Evolutionary conservation across 352 stramenopile species (phyloP).

Genomic region (Globisporangium rhizosaccharum): DNA sequence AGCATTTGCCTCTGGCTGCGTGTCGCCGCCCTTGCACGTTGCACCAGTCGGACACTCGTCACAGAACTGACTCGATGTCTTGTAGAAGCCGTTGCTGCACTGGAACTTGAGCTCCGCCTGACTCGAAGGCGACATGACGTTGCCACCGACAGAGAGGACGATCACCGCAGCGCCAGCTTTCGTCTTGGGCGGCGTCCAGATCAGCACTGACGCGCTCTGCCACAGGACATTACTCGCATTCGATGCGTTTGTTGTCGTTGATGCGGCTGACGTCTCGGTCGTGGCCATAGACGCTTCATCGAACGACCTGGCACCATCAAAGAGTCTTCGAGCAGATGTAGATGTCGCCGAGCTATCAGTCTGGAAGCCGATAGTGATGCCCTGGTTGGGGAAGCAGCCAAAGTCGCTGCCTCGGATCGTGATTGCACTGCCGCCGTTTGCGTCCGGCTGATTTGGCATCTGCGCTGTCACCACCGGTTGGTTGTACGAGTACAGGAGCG

Average conservation of each 20-base stretch:
- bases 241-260: constrained; percentile 2
- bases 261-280: constrained; percentile 1
- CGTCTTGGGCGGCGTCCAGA: constrained; percentile 57
- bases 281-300: not conserved
- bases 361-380: constrained; percentile 44
- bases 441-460: constrained; percentile 62
- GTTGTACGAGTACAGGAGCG: constrained; percentile 50
- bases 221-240: constrained; percentile 29
- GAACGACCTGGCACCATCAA: not conserved
- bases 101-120: constrained; percentile 64
- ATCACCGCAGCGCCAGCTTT: constrained; percentile 48
- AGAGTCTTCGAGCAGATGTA: not conserved
- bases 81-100: constrained; percentile 53
- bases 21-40: constrained; percentile 42
- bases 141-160: constrained; percentile 49
- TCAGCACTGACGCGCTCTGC: constrained; percentile 39
- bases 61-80: constrained; percentile 35
- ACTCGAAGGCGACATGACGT: constrained; percentile 45
- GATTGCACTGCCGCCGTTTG: constrained; percentile 53
- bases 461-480: constrained; percentile 45
- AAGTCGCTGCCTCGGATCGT: constrained; percentile 61
- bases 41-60: constrained; percentile 46
- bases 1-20: constrained; percentile 32
- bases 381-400: constrained; percentile 56
- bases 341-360: constrained; percentile 4